These are phyloP conservation scores for Leccinum holopus DNA, from an alignment of 1,284 basidiomycete species.

Conservation along the genomic window DNA sequence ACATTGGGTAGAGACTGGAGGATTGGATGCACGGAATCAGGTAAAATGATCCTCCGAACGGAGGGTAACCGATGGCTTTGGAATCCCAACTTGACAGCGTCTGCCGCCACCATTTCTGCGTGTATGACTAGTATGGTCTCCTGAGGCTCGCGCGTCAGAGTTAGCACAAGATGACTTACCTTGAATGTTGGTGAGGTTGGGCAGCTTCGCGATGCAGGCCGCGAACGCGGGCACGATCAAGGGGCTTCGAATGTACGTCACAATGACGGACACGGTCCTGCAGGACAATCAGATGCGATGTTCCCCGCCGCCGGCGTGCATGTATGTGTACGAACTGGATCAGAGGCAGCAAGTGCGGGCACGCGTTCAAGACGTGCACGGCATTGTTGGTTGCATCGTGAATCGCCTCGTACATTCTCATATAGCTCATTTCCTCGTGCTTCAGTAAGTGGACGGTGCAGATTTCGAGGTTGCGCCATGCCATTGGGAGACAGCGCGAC, in stretches of 20 bases:
- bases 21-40: conserved; percentile 34
- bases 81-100: conserved; percentile 31
- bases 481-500: conserved; percentile 18
- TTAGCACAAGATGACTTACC: not conserved
- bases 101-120: conserved; percentile 22
- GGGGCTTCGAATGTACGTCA: conserved; percentile 1
- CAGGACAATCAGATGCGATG: not conserved
- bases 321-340: conserved; percentile 12
- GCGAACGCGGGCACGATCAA: conserved; percentile 33
- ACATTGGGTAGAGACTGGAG: conserved; percentile 34
- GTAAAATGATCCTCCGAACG: conserved; percentile 30
- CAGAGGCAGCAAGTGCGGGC: conserved; percentile 8
- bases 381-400: not conserved
- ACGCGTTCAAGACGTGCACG: conserved; percentile 3
- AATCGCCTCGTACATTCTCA: not conserved
- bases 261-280: conserved; percentile 31
- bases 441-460: conserved; percentile 1
- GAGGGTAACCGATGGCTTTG: conserved; percentile 26
- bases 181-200: conserved; percentile 37
- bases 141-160: not conserved
- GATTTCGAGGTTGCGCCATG: conserved; percentile 18
- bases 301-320: not conserved
- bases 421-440: not conserved
- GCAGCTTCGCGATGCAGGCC: conserved; percentile 31
- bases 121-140: conserved; percentile 5